Conservation (phyloP, 495 filamentous ascomycete species). For the Aspergillus conjunctus region DNA sequence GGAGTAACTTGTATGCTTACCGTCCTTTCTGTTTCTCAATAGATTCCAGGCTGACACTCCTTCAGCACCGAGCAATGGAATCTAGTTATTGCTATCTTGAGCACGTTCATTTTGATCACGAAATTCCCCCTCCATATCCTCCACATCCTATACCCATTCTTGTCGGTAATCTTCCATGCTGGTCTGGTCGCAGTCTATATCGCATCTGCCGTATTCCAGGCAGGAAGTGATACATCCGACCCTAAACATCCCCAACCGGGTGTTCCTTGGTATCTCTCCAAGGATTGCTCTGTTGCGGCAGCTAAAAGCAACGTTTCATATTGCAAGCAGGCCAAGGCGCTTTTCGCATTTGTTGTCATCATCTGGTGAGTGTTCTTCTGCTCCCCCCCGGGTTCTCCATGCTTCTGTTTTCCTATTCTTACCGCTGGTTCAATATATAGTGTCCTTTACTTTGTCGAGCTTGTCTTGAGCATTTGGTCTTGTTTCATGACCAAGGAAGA, state of each 20-base stretch:
- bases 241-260: slow-evolving; percentile 64
- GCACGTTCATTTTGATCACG: slow-evolving; percentile 54
- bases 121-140: slow-evolving; percentile 68
- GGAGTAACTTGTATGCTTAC: slow-evolving; percentile 74
- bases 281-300: slow-evolving; percentile 68
- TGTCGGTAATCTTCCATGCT: slow-evolving; percentile 61
- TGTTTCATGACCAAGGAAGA: slow-evolving; percentile 60
- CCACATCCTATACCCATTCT: slow-evolving; percentile 69
- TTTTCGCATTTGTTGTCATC: slow-evolving; percentile 69
- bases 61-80: slow-evolving; percentile 76
- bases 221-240: slow-evolving; percentile 79
- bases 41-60: slow-evolving; percentile 16
- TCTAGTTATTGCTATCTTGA: slow-evolving; percentile 77
- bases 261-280: slow-evolving; percentile 82
- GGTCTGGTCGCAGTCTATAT: slow-evolving; percentile 64
- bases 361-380: slow-evolving; percentile 63
- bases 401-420: neutral
- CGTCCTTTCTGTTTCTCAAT: neutral
- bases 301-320: slow-evolving; percentile 58
- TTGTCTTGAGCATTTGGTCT: slow-evolving; percentile 59
- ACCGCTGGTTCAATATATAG: slow-evolving; percentile 28
- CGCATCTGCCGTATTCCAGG: slow-evolving; percentile 69
- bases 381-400: neutral
- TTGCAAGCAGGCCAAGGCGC: slow-evolving; percentile 74
- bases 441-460: slow-evolving; percentile 56